Percentiles rank a stretch among this genome's conserved stretches.
These are phyloP conservation scores for Hypoxylon sp. DNA, from an alignment of 2,329 filamentous ascomycete species.

Conservation along the genomic window DNA sequence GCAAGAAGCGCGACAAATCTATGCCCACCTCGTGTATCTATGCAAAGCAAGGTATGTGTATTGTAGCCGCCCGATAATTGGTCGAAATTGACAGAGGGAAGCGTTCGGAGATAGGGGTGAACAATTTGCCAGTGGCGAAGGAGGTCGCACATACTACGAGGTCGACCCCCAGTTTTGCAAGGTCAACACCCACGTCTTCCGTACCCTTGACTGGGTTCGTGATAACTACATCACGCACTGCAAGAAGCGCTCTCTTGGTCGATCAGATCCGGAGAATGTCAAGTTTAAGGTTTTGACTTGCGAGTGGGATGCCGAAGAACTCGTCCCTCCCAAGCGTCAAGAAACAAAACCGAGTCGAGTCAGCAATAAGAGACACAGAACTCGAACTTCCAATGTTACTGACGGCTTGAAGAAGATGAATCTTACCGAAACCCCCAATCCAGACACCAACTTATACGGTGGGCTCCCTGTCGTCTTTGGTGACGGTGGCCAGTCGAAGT, in stretches of 20 bases:
- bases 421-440: not conserved
- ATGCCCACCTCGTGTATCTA: constrained; percentile 18
- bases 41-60: constrained; percentile 38
- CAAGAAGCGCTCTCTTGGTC: constrained; percentile 51
- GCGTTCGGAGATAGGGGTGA: constrained; percentile 33
- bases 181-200: constrained; percentile 53
- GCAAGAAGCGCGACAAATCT: constrained; percentile 45
- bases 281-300: constrained; percentile 59
- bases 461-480: constrained; percentile 48
- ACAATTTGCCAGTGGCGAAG: constrained; percentile 49
- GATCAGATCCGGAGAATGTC: constrained; percentile 55
- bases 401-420: constrained; percentile 18
- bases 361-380: constrained; percentile 35
- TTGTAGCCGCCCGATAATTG: not conserved
- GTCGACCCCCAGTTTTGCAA: constrained; percentile 54
- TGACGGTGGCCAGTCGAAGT: constrained; percentile 44
- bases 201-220: constrained; percentile 57
- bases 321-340: constrained; percentile 34
- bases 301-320: constrained; percentile 54
- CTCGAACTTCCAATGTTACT: constrained; percentile 6
- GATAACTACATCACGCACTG: constrained; percentile 56
- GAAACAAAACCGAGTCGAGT: constrained; percentile 16
- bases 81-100: constrained; percentile 29
- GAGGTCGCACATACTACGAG: constrained; percentile 52
- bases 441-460: constrained; percentile 8